Percentiles rank a stretch among this genome's conserved stretches.
These are phyloP conservation scores for Nakataea oryzae DNA, from an alignment of 2,329 filamentous ascomycete species.

Conservation along the genomic window DNA sequence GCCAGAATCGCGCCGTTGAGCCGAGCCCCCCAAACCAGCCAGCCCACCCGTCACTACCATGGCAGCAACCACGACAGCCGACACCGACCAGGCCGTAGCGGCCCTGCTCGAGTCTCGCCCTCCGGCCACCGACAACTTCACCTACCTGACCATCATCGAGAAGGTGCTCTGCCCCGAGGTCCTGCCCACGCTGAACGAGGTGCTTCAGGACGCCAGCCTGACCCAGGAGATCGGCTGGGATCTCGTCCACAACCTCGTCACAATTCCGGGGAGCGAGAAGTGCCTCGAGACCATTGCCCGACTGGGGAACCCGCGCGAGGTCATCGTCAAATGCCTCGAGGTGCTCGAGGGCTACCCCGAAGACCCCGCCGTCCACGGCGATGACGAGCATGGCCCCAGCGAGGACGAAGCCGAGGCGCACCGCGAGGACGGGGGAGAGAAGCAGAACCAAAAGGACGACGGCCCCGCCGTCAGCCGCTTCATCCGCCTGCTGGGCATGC, in stretches of 20 bases:
- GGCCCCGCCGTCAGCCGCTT: slow-evolving; percentile 31
- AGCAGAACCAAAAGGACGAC: slow-evolving; percentile 15
- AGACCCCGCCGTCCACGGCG: slow-evolving; percentile 26
- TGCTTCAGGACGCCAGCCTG: slow-evolving; percentile 48
- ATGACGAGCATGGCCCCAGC: slow-evolving; percentile 13
- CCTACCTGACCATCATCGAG: slow-evolving; percentile 70
- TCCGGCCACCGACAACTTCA: slow-evolving; percentile 54
- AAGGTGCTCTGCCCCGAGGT: slow-evolving; percentile 58
- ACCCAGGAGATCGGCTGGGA: slow-evolving; percentile 79
- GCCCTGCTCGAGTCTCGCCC: slow-evolving; percentile 38
- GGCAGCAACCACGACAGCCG: slow-evolving; percentile 3
- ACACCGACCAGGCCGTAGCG: slow-evolving; percentile 28
- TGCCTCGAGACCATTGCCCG: slow-evolving; percentile 67
- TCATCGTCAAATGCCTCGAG: slow-evolving; percentile 72
- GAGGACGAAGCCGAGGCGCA: too few relatives aligned
- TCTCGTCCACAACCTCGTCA: slow-evolving; percentile 63
- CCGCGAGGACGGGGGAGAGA: slow-evolving; percentile 8
- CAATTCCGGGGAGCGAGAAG: slow-evolving; percentile 54
- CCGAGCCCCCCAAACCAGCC: too few relatives aligned
- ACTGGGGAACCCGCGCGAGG: slow-evolving; percentile 70
- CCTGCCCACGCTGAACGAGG: slow-evolving; percentile 56
- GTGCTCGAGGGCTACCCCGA: slow-evolving; percentile 51
- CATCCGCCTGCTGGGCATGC: slow-evolving; percentile 58
- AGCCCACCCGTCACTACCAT: not conserved
- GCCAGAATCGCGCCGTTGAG: not conserved